A percentile compares a stretch with the other conserved stretches of the same genome.
Evolutionary conservation across 129 eudicot species (phyloP).

Genomic region (Logfia minima): DNA sequence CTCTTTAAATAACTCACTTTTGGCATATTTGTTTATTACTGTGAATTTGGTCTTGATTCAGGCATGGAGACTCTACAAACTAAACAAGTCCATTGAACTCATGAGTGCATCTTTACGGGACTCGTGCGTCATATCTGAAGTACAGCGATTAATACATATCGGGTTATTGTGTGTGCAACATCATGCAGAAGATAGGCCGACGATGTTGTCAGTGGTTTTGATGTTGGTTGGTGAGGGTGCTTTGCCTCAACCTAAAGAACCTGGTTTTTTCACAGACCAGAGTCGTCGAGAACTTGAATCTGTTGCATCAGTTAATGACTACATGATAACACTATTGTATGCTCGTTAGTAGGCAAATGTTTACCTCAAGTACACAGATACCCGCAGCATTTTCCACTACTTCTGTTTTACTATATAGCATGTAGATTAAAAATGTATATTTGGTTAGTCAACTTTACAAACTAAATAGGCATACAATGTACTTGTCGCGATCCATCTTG

Average conservation of each 20-base stretch:
- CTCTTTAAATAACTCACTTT: slow-evolving; percentile 14
- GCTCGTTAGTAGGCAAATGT: background rate
- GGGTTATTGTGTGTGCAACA: slow-evolving; percentile 54
- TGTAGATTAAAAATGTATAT: no score
- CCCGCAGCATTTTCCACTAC: no score
- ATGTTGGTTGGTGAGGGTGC: slow-evolving; percentile 30
- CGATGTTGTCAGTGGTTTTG: slow-evolving; percentile 44
- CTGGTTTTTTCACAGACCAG: slow-evolving; percentile 30
- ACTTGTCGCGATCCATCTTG: no score
- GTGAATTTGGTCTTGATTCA: background rate
- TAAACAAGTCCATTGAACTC: slow-evolving; percentile 25
- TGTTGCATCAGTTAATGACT: background rate
- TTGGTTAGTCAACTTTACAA: no score
- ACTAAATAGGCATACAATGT: no score
- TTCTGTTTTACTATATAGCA: no score
- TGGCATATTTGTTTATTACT: background rate
- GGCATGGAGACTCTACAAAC: slow-evolving; percentile 34
- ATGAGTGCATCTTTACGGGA: background rate
- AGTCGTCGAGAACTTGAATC: background rate
- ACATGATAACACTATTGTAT: slow-evolving; percentile 14
- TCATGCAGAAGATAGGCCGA: slow-evolving; percentile 50
- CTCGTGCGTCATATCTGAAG: slow-evolving; percentile 21
- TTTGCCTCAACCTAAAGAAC: background rate
- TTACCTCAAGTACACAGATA: no score
- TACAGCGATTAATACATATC: slow-evolving; percentile 27